Base-by-base conservation (phyloP, 257 asterid genomes). In the Solanum arcanum region DNA sequence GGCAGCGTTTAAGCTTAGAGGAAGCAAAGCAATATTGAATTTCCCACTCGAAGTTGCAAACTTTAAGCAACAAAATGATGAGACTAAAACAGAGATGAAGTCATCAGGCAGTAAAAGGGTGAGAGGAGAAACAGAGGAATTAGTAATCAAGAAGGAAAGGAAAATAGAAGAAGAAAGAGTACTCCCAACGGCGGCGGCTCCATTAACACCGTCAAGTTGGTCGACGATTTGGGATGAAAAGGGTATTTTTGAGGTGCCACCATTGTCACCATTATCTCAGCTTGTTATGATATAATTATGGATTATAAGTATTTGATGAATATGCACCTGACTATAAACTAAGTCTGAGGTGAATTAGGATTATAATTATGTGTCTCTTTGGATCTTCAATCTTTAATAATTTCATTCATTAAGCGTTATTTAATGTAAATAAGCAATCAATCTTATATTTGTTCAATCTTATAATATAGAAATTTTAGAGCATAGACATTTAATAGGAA, bases 171-270 rank as follows among this genome's bases (percentile, higher is more conserved):
- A 89, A 66, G 42, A 70, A 44, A 29, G 25, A 74, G 18, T 62
- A 56, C 25, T 70, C 47, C 23, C 62, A 52, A 96, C 33, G 1
- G 7, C 29, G 3, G 31, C 78, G 1, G 35, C 60, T 47, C 76
- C 99, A 0, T 89, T 95, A 85, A 96, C 98, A 90, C 99, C 98
- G 89, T 94, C 99, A 5, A 94, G 86, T 83, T 96, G 99, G 99
- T 91, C 87, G 89, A 86, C 97, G 9, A 93, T 96, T 83, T 96
- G 98, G 99, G 98, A 95, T 25, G 95, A 74, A 78, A 92, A 92
- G 83, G 98, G 99, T 33, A 94, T 96, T n/a, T 96, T 95, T 81
- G 98, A 95, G 68, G 91, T 96, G 7, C 98, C 98, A 46, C 96
- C 92, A 73, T 44, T 95, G 25, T 95, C 87, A 66, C 91, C 93